Conservation (phyloP, 2,329 filamentous ascomycete genomes). For the Sporothrix humicola region DNA sequence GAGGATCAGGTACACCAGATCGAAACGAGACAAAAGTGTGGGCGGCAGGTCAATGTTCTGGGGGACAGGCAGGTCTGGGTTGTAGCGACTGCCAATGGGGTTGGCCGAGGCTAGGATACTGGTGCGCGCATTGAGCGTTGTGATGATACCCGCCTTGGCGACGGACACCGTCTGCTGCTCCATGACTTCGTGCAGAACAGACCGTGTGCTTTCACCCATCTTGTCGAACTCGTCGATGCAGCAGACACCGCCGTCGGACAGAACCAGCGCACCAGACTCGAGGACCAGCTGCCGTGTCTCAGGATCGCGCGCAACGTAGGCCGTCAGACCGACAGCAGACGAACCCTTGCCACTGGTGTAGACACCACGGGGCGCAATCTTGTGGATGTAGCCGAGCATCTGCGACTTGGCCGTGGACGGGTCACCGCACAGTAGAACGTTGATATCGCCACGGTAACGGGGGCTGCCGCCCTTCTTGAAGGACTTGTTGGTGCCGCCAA, state of each 20-base stretch:
- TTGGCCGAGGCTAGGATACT: constrained; percentile 97
- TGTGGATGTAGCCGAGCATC: constrained; percentile 91
- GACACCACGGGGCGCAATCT: constrained; percentile 88
- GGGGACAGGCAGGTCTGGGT: constrained; percentile 91
- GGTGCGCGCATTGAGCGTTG: constrained; percentile 92
- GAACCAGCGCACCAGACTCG: constrained; percentile 77
- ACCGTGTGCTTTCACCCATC: constrained; percentile 79
- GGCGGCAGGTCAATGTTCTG: constrained; percentile 98
- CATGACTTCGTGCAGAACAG: constrained; percentile 86
- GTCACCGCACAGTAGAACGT: constrained; percentile 94
- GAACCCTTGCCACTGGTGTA: constrained; percentile 84
- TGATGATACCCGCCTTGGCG: constrained; percentile 92
- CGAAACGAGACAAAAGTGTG: constrained; percentile 92
- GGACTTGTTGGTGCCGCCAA: constrained; percentile 96
- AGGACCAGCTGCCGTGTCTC: constrained; percentile 80
- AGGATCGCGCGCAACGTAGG: constrained; percentile 79
- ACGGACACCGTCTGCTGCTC: constrained; percentile 86
- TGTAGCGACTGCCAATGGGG: constrained; percentile 97
- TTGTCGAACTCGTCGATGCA: constrained; percentile 88
- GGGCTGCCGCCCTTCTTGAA: constrained; percentile 96
- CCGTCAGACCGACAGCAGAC: constrained; percentile 80
- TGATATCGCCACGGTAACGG: constrained; percentile 96
- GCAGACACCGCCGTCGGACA: constrained; percentile 82
- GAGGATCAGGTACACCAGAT: constrained; percentile 94
- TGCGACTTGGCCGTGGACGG: constrained; percentile 97